Percentiles rank a stretch among this genome's conserved stretches.
phyloP scores from a whole-genome alignment of 164 flowering plant genomes.

The Kingdonia uniflora region DNA sequence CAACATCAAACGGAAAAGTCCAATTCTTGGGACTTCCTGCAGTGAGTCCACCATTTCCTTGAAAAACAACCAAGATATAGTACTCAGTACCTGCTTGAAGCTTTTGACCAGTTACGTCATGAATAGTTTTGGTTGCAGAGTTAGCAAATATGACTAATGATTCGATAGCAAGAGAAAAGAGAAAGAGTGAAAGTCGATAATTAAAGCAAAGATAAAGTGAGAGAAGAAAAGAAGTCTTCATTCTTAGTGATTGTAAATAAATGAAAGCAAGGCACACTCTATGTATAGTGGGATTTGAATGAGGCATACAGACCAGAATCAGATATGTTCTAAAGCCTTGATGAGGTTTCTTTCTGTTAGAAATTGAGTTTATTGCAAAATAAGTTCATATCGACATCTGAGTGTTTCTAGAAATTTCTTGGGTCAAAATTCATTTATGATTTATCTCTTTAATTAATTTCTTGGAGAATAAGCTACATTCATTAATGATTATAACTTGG shows the following conservation, averaged over 20 bases:
- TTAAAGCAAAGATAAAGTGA: neutral
- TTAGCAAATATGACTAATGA: neutral
- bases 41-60: slow-evolving; percentile 19
- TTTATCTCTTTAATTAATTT: no score
- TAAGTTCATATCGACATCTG: no score
- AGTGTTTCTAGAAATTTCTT: no score
- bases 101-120: slow-evolving; percentile 16
- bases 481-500: no score
- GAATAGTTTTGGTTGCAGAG: slow-evolving; percentile 1
- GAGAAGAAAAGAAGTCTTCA: slow-evolving; percentile 2
- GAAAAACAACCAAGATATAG: slow-evolving; percentile 16
- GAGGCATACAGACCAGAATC: no score
- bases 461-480: no score
- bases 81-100: slow-evolving; percentile 15
- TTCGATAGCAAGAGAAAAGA: neutral
- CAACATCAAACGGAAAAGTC: slow-evolving; percentile 17
- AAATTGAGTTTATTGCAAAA: no score
- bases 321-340: no score
- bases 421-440: no score
- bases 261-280: no score
- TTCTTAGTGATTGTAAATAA: slow-evolving; percentile 3
- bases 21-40: slow-evolving; percentile 3
- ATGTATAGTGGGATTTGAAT: no score
- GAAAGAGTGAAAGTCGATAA: neutral
- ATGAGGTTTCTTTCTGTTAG: no score